Percentiles rank a stretch among this genome's conserved stretches.
Conservation (phyloP, 768 basidiomycete species). For the Erythrobasidium yunnanense region DNA sequence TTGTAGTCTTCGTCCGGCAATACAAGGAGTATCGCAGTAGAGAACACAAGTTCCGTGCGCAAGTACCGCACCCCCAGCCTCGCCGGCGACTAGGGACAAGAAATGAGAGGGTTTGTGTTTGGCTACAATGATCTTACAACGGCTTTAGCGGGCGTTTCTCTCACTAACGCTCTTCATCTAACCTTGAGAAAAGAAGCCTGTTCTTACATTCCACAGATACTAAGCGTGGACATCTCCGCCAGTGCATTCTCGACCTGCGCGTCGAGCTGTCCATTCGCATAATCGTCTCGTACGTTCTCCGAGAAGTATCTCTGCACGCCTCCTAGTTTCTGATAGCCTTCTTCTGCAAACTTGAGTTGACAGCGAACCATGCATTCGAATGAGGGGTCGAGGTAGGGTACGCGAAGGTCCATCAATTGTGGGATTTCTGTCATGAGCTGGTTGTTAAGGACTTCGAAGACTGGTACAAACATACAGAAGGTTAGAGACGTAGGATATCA, state of each 20-base stretch:
- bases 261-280: conserved; percentile 90
- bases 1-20: neutral
- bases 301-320: conserved; percentile 67
- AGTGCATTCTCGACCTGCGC: conserved; percentile 95
- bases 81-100: too few species aligned
- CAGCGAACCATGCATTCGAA: conserved; percentile 84
- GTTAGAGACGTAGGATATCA: neutral
- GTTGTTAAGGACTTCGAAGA: conserved; percentile 84
- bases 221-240: conserved; percentile 90
- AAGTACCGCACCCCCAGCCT: too few species aligned
- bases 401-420: conserved; percentile 80
- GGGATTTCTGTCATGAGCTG: conserved; percentile 85
- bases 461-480: conserved; percentile 33
- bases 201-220: conserved; percentile 49
- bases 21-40: too few species aligned
- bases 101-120: too few species aligned
- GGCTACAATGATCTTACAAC: too few species aligned
- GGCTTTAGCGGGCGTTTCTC: too few species aligned
- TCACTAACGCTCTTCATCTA: too few species aligned
- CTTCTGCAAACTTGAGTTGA: conserved; percentile 94
- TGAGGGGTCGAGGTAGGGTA: conserved; percentile 95
- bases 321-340: conserved; percentile 92
- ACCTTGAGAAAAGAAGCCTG: too few species aligned
- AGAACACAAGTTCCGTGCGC: too few species aligned
- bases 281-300: conserved; percentile 55